Conservation (phyloP, 2,329 filamentous ascomycete species). For the Fusarium metavorans region DNA sequence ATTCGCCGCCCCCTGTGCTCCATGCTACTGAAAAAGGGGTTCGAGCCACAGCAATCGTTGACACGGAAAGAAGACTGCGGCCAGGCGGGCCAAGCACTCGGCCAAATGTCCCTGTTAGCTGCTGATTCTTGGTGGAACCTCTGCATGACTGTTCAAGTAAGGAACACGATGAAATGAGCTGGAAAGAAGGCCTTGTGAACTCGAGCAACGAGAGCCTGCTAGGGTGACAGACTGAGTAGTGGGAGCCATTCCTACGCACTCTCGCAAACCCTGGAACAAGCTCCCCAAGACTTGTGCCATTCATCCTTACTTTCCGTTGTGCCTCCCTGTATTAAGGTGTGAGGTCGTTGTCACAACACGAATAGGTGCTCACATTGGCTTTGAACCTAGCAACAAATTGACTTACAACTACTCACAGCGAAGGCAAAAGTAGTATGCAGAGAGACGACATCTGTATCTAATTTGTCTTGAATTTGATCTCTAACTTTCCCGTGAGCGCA, state of each 20-base stretch:
- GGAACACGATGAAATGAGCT: neutral
- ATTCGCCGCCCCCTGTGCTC: neutral
- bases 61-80: neutral
- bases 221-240: neutral
- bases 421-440: neutral
- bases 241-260: neutral
- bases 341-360: neutral
- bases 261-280: neutral
- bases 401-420: neutral
- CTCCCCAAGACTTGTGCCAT: neutral
- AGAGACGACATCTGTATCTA: neutral
- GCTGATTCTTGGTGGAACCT: neutral
- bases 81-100: neutral
- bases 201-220: neutral
- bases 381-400: neutral
- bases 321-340: neutral
- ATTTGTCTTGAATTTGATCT: neutral
- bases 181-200: neutral
- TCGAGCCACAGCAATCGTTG: neutral
- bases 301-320: neutral
- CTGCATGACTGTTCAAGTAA: neutral
- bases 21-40: neutral
- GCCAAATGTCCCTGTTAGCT: neutral
- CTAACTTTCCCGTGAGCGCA: neutral
- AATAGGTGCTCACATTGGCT: neutral